Evolutionary conservation across 345 rosid species (phyloP), one percentile per base, ranked within the genome.

Genomic region (Sisymbrium altissimum): DNA sequence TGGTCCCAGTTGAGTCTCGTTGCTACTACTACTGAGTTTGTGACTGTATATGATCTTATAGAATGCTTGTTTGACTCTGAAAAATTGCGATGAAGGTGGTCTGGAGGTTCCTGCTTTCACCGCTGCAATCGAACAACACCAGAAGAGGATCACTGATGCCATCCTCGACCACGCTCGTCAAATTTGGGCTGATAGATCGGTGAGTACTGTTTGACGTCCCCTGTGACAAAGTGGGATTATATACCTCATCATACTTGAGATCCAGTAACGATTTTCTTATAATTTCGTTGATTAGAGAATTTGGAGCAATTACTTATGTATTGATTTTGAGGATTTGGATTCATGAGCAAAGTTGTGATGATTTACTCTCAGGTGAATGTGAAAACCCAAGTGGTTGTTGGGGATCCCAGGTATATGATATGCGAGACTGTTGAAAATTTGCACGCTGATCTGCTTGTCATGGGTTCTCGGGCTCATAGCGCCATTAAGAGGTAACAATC

Each of bases 41-140:
- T 45, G 43, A 69, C n/a, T n/a, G n/a, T n/a, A 19, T 53, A 55
- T 13, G 52, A 55, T 38, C 29, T 7, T 36, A 11, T 33, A 5
- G 13, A 11, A 61, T 36, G 71, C 45, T 71, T 38, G 53, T 23
- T 23, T 23, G 25, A 23, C 25, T 23, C n/a, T n/a, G n/a, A n/a
- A n/a, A 12, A 18, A 3, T 15, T 66, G 57, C 49, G 58, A 41
- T 65, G 58, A 73, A 91, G 98, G 70, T 79, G 85, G 78, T 75
- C 25, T 91, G 72, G 93, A 89, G 83, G 97, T 91, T 66, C 98
- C 97, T 36, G 96, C 98, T 33, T 84, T 93, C 66, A 76, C 89
- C 11, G 89, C 92, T 46, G 97, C 98, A 23, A 89, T 89, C 19
- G 94, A 91, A 75, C 87, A 89, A 48, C 98, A 93, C 55, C 98